A percentile compares a stretch with the other conserved stretches of the same genome.
phyloP scores from a whole-genome alignment of 805 yeast species.

The Sugiyamaella valdiviana region DNA sequence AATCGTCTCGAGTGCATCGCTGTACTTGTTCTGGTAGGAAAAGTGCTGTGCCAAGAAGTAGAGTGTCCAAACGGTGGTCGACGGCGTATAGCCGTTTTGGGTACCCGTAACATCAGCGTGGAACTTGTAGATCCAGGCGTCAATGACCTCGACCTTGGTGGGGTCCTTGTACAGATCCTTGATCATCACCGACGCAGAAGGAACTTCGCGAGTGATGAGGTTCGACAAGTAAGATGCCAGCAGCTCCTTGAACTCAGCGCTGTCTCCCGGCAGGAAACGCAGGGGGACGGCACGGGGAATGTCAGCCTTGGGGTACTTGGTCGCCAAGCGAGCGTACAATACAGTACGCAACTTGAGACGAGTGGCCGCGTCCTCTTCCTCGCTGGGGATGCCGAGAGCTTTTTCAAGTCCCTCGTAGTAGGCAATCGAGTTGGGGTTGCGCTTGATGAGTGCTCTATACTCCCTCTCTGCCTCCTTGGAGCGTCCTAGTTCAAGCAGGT shows the following conservation, averaged over 20 bases:
- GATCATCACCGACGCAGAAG: slow-evolving; percentile 80
- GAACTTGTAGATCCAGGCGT: slow-evolving; percentile 48
- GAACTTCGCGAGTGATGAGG: slow-evolving; percentile 75
- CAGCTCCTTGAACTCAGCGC: slow-evolving; percentile 40
- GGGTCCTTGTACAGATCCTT: slow-evolving; percentile 64
- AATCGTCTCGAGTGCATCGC: slow-evolving; percentile 49
- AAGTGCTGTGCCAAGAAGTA: slow-evolving; percentile 77
- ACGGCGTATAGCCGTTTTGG: slow-evolving; percentile 12
- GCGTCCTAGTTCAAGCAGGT: slow-evolving; percentile 51
- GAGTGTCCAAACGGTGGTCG: slow-evolving; percentile 53
- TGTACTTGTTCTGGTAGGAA: slow-evolving; percentile 48
- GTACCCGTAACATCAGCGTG: slow-evolving; percentile 23
- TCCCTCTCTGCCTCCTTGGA: slow-evolving; percentile 58
- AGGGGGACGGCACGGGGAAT: slow-evolving; percentile 75
- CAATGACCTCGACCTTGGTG: slow-evolving; percentile 40
- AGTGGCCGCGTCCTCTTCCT: slow-evolving; percentile 27
- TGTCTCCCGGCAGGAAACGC: slow-evolving; percentile 36
- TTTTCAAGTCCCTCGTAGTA: slow-evolving; percentile 66
- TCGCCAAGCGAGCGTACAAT: slow-evolving; percentile 58
- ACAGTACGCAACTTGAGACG: slow-evolving; percentile 35
- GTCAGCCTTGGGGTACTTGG: slow-evolving; percentile 77
- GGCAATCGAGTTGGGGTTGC: slow-evolving; percentile 74
- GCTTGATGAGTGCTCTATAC: slow-evolving; percentile 63
- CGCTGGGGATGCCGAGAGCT: slow-evolving; percentile 50
- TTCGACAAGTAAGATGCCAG: slow-evolving; percentile 49